Conservation (phyloP, 2,329 filamentous ascomycete genomes). For the Bipolaris victoriae region DNA sequence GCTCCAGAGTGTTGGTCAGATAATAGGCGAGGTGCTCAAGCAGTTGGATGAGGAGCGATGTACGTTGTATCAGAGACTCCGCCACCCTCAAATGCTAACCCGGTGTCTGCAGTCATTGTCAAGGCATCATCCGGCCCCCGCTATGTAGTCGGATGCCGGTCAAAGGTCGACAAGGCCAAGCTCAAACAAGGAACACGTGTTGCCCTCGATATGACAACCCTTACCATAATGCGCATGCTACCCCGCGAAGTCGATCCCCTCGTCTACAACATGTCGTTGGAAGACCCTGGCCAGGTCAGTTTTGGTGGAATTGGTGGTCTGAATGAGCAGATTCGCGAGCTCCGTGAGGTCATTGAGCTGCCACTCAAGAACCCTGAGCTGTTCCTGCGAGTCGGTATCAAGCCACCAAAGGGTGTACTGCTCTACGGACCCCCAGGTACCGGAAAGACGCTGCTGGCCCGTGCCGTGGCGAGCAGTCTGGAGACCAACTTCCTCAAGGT, state of each 20-base stretch:
- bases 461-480: conserved; percentile 92
- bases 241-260: conserved; percentile 97
- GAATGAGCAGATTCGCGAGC: conserved; percentile 97
- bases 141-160: conserved; percentile 97
- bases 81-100: conserved; percentile 16
- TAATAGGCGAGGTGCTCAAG: conserved; percentile 98
- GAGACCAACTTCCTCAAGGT: conserved; percentile 99
- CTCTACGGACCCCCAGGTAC: conserved; percentile 96
- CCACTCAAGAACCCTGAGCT: conserved; percentile 98
- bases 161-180: conserved; percentile 96
- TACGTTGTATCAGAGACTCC: conserved; percentile 56
- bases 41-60: conserved; percentile 99
- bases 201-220: conserved; percentile 97
- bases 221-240: conserved; percentile 99
- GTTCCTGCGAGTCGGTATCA: conserved; percentile 96
- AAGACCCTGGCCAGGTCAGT: conserved; percentile 96
- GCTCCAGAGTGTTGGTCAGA: conserved; percentile 97
- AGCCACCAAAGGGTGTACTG: conserved; percentile 95
- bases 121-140: conserved; percentile 96
- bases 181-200: conserved; percentile 98
- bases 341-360: conserved; percentile 96
- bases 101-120: conserved; percentile 76
- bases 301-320: conserved; percentile 97
- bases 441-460: conserved; percentile 91
- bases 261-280: conserved; percentile 99